A percentile compares a stretch with the other conserved stretches of the same genome.
Evolutionary conservation across 148 eudicot genomes (phyloP).

Genomic region (Rhododendron simsii): DNA sequence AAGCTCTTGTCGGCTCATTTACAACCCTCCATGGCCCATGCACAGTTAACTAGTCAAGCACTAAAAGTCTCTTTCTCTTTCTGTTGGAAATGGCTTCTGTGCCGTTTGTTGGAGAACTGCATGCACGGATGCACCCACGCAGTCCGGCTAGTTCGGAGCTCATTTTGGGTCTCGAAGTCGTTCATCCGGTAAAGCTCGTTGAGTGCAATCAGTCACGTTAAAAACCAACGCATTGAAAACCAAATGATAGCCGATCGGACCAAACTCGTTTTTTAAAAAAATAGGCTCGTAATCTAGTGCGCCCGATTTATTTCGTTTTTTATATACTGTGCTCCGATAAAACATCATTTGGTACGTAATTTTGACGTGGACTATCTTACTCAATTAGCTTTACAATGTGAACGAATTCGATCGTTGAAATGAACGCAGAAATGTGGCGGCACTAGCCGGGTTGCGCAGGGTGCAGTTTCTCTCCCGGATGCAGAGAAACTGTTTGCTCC

Average conservation of each 20-base stretch:
- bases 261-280: too few relatives aligned
- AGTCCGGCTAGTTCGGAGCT: neutral
- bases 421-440: neutral
- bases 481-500: neutral
- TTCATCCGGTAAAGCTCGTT: neutral
- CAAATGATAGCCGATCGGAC: neutral
- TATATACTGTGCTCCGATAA: too few relatives aligned
- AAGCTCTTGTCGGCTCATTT: too few relatives aligned
- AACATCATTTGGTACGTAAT: too few relatives aligned
- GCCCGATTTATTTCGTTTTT: neutral
- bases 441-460: too few relatives aligned
- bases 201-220: neutral
- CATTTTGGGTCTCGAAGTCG: neutral
- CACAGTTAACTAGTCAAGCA: too few relatives aligned
- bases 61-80: too few relatives aligned
- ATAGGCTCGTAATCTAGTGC: neutral
- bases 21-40: neutral
- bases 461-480: too few relatives aligned
- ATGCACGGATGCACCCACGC: neutral
- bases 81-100: neutral
- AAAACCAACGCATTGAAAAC: neutral
- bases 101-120: neutral
- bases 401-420: neutral
- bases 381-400: neutral
- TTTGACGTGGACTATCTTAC: neutral